Evolutionary conservation across 2,329 filamentous ascomycete genomes (phyloP).

Genomic region (Fusarium sp.): DNA sequence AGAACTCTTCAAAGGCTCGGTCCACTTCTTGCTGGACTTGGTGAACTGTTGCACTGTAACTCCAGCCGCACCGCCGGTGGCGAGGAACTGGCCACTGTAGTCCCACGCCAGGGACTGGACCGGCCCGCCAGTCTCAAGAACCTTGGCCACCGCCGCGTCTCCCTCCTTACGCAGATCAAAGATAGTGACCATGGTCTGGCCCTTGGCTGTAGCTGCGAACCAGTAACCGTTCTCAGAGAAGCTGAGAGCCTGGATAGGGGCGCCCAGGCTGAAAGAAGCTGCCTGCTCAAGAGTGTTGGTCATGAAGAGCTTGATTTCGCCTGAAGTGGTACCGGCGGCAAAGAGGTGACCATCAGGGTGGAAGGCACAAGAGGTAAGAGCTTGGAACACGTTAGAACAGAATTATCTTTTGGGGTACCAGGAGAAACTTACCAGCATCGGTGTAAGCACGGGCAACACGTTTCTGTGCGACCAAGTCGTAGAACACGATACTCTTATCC

Average conservation of each 20-base stretch:
- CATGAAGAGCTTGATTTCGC: conserved; percentile 89
- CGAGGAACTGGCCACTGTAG: conserved; percentile 93
- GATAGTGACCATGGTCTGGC: conserved; percentile 81
- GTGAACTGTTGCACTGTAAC: conserved; percentile 89
- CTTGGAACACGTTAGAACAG: conserved; percentile 52
- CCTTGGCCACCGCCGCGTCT: conserved; percentile 81
- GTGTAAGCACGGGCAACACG: conserved; percentile 82
- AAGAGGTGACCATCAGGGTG: conserved; percentile 97
- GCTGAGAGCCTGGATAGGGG: conserved; percentile 77
- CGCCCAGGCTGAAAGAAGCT: conserved; percentile 75
- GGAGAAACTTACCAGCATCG: conserved; percentile 73
- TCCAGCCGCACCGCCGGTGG: conserved; percentile 81
- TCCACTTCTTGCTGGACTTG: conserved; percentile 89
- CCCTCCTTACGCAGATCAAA: conserved; percentile 95
- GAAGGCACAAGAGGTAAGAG: conserved; percentile 82
- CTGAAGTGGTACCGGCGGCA: conserved; percentile 81
- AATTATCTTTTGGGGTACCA: neutral
- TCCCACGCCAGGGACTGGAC: conserved; percentile 87
- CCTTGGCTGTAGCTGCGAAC: conserved; percentile 85
- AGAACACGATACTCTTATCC: conserved; percentile 93
- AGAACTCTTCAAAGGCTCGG: conserved; percentile 81
- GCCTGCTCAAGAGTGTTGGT: conserved; percentile 81
- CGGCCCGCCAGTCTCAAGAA: conserved; percentile 84
- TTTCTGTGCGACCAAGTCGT: conserved; percentile 76
- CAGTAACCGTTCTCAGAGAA: conserved; percentile 99